phyloP scores from a whole-genome alignment of 352 stramenopile species.

The Phytophthora parvispora region DNA sequence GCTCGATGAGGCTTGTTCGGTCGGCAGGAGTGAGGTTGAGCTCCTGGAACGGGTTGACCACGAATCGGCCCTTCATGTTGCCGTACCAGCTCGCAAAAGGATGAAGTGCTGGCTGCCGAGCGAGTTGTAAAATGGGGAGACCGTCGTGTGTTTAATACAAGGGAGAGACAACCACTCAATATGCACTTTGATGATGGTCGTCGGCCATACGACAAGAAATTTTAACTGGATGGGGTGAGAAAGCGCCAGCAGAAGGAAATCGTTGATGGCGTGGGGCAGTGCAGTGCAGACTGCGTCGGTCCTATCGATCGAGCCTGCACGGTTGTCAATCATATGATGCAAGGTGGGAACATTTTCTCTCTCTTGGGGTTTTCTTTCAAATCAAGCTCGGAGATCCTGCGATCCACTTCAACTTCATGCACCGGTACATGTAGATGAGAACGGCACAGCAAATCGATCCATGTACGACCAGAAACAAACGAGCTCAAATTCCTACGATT shows the following conservation, averaged over 20 bases:
- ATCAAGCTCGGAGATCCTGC: slow-evolving; percentile 2
- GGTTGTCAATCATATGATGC: not conserved
- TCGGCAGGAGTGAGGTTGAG: not conserved
- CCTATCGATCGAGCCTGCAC: not conserved
- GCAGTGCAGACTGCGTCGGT: too few relatives aligned
- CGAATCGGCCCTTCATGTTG: not conserved
- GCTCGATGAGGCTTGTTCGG: not conserved
- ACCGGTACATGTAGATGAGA: too few relatives aligned
- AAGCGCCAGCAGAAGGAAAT: not conserved
- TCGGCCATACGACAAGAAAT: not conserved
- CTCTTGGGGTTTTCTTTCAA: too few relatives aligned
- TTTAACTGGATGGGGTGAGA: not conserved
- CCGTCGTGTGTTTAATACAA: too few relatives aligned
- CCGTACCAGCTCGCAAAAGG: not conserved
- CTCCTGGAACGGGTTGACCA: slow-evolving; percentile 25
- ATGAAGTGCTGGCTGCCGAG: not conserved
- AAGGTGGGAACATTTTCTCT: too few relatives aligned
- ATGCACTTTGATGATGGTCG: not conserved
- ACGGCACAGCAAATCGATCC: not conserved
- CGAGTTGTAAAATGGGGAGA: not conserved
- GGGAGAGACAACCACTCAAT: not conserved
- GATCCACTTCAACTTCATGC: slow-evolving; percentile 22
- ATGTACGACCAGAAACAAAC: not conserved
- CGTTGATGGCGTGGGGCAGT: too few relatives aligned
- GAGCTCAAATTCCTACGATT: too few relatives aligned